Evolutionary conservation across 192 early-diverging fungal species (phyloP).

Genomic region (Jimgerdemannia flammicorona): DNA sequence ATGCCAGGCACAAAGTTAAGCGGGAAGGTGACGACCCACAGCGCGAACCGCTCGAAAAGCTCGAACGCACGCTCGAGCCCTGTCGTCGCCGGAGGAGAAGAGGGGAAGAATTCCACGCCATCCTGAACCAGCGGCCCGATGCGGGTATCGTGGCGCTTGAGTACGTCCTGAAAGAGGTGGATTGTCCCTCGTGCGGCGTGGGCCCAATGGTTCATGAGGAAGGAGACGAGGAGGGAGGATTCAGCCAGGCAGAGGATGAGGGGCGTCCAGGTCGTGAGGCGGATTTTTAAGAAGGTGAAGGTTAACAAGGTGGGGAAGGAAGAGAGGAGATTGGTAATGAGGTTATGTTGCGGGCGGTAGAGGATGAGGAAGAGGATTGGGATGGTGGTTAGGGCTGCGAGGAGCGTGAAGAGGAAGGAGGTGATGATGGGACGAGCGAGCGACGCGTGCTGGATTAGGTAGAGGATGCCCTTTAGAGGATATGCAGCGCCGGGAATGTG

Average conservation of each 20-base stretch:
- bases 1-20: constrained; percentile 36
- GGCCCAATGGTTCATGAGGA: not conserved
- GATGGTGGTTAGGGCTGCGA: not conserved
- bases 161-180: not conserved
- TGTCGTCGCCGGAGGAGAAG: not conserved
- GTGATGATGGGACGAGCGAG: constrained; percentile 7
- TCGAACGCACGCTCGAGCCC: not conserved
- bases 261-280: not conserved
- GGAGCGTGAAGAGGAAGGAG: constrained; percentile 2
- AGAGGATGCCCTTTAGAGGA: not conserved
- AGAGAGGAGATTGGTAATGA: not conserved
- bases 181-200: not conserved
- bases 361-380: constrained; percentile 2
- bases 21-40: constrained; percentile 41
- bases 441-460: not conserved
- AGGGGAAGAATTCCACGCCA: not conserved
- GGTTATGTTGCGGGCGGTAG: not conserved
- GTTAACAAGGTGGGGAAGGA: not conserved
- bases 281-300: not conserved
- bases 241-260: not conserved
- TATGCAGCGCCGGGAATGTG: constrained; percentile 1
- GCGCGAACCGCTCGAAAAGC: not conserved
- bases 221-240: not conserved
- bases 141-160: not conserved
- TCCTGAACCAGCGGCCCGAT: not conserved